Evolutionary conservation across 1,284 basidiomycete species (phyloP).

Genomic region (Meripilus lineatus): DNA sequence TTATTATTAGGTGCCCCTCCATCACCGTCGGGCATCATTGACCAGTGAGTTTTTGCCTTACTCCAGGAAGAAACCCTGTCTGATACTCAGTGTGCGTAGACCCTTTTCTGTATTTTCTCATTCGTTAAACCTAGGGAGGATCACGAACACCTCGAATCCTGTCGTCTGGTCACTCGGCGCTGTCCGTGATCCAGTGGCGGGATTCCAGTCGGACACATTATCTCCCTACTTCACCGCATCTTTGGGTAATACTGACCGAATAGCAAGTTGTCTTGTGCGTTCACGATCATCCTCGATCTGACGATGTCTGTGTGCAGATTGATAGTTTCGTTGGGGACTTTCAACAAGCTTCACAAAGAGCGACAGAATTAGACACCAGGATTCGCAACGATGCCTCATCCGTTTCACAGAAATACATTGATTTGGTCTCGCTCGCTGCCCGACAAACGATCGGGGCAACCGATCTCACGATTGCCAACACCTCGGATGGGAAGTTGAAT

Average conservation of each 20-base stretch:
- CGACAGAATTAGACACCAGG: slow-evolving; percentile 15
- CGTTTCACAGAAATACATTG: slow-evolving; percentile 27
- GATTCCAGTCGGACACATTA: slow-evolving; percentile 17
- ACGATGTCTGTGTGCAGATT: slow-evolving; percentile 20
- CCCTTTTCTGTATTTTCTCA: slow-evolving; percentile 64
- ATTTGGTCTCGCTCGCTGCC: slow-evolving; percentile 32
- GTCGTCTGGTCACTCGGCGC: slow-evolving; percentile 54
- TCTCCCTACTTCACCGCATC: slow-evolving; percentile 12
- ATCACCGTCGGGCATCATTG: too few relatives aligned
- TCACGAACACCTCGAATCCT: slow-evolving; percentile 33
- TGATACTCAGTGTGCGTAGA: too few relatives aligned
- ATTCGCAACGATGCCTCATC: slow-evolving; percentile 17
- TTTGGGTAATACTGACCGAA: background rate
- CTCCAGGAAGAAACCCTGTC: too few relatives aligned
- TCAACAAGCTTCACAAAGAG: slow-evolving; percentile 13
- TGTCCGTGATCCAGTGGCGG: slow-evolving; percentile 48
- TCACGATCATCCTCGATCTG: too few relatives aligned
- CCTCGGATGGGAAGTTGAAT: slow-evolving; percentile 27
- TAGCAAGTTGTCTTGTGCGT: background rate
- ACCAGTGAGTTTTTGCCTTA: too few relatives aligned
- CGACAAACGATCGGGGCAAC: slow-evolving; percentile 35
- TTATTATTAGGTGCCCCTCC: too few relatives aligned
- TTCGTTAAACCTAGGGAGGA: slow-evolving; percentile 48
- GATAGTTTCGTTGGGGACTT: slow-evolving; percentile 19
- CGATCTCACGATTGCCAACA: slow-evolving; percentile 27